Percentiles rank a stretch among this genome's conserved stretches.
Evolutionary conservation across 116 monocot species (phyloP).

Genomic region (Phalaenopsis hybrid): DNA sequence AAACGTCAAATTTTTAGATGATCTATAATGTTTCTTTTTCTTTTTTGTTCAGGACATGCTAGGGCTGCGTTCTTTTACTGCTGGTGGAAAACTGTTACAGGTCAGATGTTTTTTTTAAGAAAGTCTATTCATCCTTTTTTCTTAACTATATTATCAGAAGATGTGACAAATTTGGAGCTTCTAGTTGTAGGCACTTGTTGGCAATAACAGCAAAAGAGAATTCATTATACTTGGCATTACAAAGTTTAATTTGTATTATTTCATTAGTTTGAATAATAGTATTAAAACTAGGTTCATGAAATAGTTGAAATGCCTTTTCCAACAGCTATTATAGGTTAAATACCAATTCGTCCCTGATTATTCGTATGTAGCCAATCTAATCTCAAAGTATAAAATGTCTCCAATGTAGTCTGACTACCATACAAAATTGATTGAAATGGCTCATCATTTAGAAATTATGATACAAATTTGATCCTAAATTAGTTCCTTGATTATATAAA

Average conservation of each 20-base stretch:
- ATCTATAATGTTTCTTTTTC: neutral
- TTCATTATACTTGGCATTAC: neutral
- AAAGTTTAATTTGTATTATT: neutral
- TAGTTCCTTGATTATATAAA: too few relatives aligned
- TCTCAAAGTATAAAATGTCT: too few relatives aligned
- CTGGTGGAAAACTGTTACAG: conserved; percentile 97
- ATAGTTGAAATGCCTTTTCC: too few relatives aligned
- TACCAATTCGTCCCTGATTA: too few relatives aligned
- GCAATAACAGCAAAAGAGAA: neutral
- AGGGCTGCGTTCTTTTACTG: conserved; percentile 77
- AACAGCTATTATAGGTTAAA: too few relatives aligned
- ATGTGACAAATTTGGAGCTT: neutral
- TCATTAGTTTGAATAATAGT: neutral
- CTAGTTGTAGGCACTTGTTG: neutral
- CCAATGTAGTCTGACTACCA: too few relatives aligned
- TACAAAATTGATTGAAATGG: too few relatives aligned
- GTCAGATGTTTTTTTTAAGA: conserved; percentile 19
- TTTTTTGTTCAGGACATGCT: conserved; percentile 50
- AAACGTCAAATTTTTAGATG: neutral
- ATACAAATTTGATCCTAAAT: too few relatives aligned
- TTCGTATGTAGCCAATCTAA: too few relatives aligned
- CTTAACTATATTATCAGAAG: neutral
- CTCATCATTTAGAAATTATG: too few relatives aligned
- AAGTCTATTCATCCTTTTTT: neutral
- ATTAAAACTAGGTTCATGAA: neutral